These are phyloP conservation scores for Alloteropsis semialata DNA, from an alignment of 176 grass and related monocot genomes.

Conservation along the genomic window DNA sequence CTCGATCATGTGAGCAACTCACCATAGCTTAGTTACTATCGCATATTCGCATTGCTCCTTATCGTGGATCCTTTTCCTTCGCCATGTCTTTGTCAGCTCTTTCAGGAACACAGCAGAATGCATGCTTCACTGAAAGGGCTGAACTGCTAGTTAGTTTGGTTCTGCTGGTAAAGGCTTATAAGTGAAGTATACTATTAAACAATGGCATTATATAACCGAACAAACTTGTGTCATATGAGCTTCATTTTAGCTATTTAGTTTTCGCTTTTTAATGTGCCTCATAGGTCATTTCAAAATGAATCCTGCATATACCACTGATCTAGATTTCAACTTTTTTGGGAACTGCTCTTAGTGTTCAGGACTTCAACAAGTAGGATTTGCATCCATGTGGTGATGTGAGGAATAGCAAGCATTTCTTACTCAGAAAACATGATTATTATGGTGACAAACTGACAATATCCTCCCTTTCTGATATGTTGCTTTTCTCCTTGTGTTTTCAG, in stretches of 20 bases:
- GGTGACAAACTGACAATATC: not conserved
- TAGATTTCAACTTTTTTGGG: not conserved
- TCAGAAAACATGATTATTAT: not conserved
- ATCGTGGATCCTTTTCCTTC: not conserved
- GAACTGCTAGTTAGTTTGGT: not conserved
- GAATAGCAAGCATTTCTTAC: not conserved
- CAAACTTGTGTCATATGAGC: not conserved
- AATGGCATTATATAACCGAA: not conserved
- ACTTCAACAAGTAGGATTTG: not conserved
- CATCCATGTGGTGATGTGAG: not conserved
- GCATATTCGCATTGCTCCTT: not conserved
- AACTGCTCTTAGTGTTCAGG: not conserved
- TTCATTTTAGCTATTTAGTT: not conserved
- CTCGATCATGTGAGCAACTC: slow-evolving; percentile 67
- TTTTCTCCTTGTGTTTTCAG: slow-evolving; percentile 38
- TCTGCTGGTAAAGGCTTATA: not conserved
- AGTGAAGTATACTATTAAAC: not conserved
- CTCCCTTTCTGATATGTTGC: slow-evolving; percentile 13
- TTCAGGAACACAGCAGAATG: not conserved
- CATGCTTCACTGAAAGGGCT: not conserved
- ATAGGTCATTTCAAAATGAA: not conserved
- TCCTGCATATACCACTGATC: not conserved
- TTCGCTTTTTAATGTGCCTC: not conserved
- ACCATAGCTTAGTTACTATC: not conserved
- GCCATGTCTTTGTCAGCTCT: not conserved